These are phyloP conservation scores for Neonectria neomacrospora DNA, from an alignment of 2,329 filamentous ascomycete genomes.

Conservation along the genomic window DNA sequence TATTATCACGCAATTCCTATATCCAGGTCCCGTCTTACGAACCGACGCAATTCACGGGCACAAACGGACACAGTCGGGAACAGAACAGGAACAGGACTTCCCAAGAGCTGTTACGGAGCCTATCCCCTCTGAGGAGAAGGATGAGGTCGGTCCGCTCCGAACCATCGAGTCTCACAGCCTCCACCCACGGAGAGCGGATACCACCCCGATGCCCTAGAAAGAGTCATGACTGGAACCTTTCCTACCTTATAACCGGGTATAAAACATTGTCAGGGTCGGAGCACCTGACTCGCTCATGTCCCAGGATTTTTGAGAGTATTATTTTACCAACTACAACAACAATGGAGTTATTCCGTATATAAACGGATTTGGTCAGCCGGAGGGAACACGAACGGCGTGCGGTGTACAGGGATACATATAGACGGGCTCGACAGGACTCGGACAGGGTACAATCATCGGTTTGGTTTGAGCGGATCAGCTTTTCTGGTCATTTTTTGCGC, in stretches of 20 bases:
- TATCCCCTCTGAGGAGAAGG: slow-evolving; percentile 42
- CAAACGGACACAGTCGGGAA: slow-evolving; percentile 44
- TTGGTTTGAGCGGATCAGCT: slow-evolving; percentile 11
- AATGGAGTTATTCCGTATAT: slow-evolving; percentile 10
- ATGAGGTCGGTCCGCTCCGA: slow-evolving; percentile 41
- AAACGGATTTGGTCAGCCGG: neutral
- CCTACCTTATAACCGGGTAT: neutral
- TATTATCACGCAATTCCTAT: slow-evolving; percentile 59
- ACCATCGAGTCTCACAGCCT: slow-evolving; percentile 40
- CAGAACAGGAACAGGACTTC: slow-evolving; percentile 37
- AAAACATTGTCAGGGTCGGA: neutral
- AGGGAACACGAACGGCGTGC: slow-evolving; percentile 10
- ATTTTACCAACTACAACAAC: slow-evolving; percentile 2
- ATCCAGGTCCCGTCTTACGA: slow-evolving; percentile 58
- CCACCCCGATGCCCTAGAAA: slow-evolving; percentile 39
- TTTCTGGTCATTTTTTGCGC: slow-evolving; percentile 10
- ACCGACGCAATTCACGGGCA: slow-evolving; percentile 45
- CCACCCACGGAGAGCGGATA: slow-evolving; percentile 45
- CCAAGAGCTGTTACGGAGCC: slow-evolving; percentile 44
- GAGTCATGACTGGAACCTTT: slow-evolving; percentile 24
- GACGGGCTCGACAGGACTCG: slow-evolving; percentile 9
- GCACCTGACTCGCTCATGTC: neutral
- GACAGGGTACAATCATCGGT: slow-evolving; percentile 10
- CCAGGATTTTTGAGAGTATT: neutral
- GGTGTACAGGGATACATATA: slow-evolving; percentile 9